Conservation (phyloP, 164 flowering plant genomes). For the Amborella trichopoda region DNA sequence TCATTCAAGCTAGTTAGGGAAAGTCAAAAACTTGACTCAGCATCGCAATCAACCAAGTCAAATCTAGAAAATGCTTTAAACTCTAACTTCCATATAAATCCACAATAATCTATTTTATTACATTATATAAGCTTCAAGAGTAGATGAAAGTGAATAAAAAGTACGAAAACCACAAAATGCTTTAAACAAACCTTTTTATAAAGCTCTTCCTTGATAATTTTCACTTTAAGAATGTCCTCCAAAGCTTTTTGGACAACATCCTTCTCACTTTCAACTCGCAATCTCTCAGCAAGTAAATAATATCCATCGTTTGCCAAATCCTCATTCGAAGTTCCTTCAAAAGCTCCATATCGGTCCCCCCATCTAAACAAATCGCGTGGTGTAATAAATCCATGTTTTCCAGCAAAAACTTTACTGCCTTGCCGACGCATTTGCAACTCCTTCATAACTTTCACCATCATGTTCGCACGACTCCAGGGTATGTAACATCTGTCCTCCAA, state of each 20-base stretch:
- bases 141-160: too few relatives aligned
- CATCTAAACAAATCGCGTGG: slow-evolving; percentile 94
- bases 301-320: slow-evolving; percentile 88
- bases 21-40: too few relatives aligned
- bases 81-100: too few relatives aligned
- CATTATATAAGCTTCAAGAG: too few relatives aligned
- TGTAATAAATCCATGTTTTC: slow-evolving; percentile 94
- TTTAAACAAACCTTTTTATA: slow-evolving; percentile 67
- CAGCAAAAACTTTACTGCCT: slow-evolving; percentile 85
- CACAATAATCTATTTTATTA: too few relatives aligned
- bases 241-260: slow-evolving; percentile 54
- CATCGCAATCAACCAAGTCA: too few relatives aligned
- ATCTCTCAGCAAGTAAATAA: slow-evolving; percentile 70
- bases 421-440: slow-evolving; percentile 87
- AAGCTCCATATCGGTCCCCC: slow-evolving; percentile 65
- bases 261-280: slow-evolving; percentile 72
- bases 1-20: too few relatives aligned
- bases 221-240: slow-evolving; percentile 46
- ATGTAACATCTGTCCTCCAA: slow-evolving; percentile 52
- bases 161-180: too few relatives aligned
- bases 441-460: slow-evolving; percentile 92
- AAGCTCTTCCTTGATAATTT: slow-evolving; percentile 31
- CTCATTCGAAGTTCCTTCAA: slow-evolving; percentile 42
- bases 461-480: slow-evolving; percentile 51
- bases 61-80: too few relatives aligned